Percentiles rank a stretch among this genome's conserved stretches.
These are phyloP conservation scores for Ustilago trichophora DNA, from an alignment of 1,284 basidiomycete species.

Conservation along the genomic window DNA sequence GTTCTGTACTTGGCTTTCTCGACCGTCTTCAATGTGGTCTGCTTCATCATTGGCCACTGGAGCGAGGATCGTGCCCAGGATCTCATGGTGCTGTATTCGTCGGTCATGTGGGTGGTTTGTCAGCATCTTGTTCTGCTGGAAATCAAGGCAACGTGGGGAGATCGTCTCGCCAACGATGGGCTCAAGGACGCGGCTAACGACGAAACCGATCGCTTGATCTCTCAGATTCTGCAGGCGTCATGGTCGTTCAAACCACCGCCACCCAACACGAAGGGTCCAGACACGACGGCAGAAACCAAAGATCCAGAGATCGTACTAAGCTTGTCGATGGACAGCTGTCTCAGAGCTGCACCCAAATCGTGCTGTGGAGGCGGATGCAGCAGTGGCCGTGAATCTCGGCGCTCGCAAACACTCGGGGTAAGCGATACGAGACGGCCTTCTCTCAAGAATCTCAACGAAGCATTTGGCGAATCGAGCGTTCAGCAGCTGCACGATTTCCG, in stretches of 20 bases:
- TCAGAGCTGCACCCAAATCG: background rate
- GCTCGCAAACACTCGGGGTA: background rate
- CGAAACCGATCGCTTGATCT: slow-evolving; percentile 25
- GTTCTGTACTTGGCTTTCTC: slow-evolving; percentile 47
- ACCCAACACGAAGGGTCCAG: background rate
- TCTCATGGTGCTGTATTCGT: slow-evolving; percentile 45
- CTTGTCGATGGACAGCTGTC: slow-evolving; percentile 20
- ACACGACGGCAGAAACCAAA: background rate
- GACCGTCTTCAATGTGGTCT: slow-evolving; percentile 51
- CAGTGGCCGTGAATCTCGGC: background rate
- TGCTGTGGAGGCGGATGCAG: background rate
- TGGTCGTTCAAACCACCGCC: slow-evolving; percentile 10
- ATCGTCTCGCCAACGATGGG: background rate
- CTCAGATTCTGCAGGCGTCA: slow-evolving; percentile 14
- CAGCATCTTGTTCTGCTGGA: slow-evolving; percentile 51
- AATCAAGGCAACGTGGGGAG: slow-evolving; percentile 38
- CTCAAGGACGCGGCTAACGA: background rate
- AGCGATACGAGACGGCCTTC: background rate
- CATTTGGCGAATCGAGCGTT: slow-evolving; percentile 3
- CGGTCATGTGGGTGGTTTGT: slow-evolving; percentile 54
- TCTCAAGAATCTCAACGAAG: background rate
- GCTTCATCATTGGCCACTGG: slow-evolving; percentile 35
- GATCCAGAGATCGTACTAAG: slow-evolving; percentile 17
- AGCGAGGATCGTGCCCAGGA: slow-evolving; percentile 40
- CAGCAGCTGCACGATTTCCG: slow-evolving; percentile 38